Evolutionary conservation across 345 rosid genomes (phyloP).

Genomic region (Eucalyptus regnans): DNA sequence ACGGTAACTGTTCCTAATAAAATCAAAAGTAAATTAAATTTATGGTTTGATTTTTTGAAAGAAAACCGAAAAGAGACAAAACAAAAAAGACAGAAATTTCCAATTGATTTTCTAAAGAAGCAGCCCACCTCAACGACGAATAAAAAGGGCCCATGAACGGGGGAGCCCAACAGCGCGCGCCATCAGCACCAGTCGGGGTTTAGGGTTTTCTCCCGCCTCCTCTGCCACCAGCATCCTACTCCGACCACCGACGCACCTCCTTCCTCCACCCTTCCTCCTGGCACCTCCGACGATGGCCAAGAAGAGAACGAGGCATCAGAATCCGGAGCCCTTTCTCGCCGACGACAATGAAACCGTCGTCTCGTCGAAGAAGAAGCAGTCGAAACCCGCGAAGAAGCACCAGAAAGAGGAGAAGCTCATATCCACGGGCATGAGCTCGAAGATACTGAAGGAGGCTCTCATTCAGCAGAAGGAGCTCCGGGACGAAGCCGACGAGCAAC

Average conservation of each 20-base stretch:
- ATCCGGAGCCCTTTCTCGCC: slow-evolving; percentile 56
- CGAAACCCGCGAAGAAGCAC: slow-evolving; percentile 57
- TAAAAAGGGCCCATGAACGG: background rate
- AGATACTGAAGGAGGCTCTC: slow-evolving; percentile 77
- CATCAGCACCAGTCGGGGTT: background rate
- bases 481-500: slow-evolving; percentile 41
- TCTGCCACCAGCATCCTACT: background rate
- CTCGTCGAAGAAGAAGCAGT: slow-evolving; percentile 45
- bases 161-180: background rate
- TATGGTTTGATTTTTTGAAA: background rate
- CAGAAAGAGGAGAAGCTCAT: slow-evolving; percentile 54
- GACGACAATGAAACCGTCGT: slow-evolving; percentile 14
- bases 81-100: background rate
- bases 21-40: background rate
- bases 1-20: background rate
- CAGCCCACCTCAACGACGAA: background rate
- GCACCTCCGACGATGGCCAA: slow-evolving; percentile 4
- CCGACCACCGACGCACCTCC: background rate
- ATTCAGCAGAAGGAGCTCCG: slow-evolving; percentile 74
- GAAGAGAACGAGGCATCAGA: slow-evolving; percentile 54
- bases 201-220: background rate
- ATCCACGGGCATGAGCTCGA: slow-evolving; percentile 59
- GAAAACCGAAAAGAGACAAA: background rate
- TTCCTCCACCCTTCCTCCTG: background rate
- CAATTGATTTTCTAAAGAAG: background rate